Conservation (phyloP, 192 early-diverging fungal genomes). For the Rhizoclosmatium globosum region DNA sequence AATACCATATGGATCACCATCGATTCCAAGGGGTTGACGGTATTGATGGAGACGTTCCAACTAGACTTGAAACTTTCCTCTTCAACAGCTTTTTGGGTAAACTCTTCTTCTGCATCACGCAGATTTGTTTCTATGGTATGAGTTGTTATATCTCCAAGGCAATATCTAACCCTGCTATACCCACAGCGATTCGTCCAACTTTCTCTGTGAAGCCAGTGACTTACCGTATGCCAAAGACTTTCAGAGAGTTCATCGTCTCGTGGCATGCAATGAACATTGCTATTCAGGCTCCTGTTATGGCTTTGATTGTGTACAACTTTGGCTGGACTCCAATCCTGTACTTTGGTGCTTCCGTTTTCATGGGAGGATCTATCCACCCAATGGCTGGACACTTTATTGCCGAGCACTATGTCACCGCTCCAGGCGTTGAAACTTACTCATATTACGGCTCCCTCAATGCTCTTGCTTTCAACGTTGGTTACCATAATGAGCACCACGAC, state of each 20-base stretch:
- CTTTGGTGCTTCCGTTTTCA: constrained; percentile 47
- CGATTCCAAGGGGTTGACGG: constrained; percentile 95
- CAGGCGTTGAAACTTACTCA: constrained; percentile 95
- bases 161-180: constrained; percentile 40
- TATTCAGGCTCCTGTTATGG: constrained; percentile 47
- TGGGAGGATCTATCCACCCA: constrained; percentile 90
- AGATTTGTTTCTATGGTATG: constrained; percentile 57
- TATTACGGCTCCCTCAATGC: constrained; percentile 93
- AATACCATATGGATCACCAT: constrained; percentile 93
- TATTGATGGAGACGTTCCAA: constrained; percentile 92
- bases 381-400: constrained; percentile 96
- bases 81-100: constrained; percentile 49
- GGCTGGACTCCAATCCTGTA: constrained; percentile 55
- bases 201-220: constrained; percentile 42
- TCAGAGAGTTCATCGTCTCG: constrained; percentile 34
- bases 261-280: constrained; percentile 57
- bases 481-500: constrained; percentile 99
- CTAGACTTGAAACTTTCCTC: constrained; percentile 84
- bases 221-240: constrained; percentile 38
- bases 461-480: constrained; percentile 93
- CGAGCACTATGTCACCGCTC: constrained; percentile 95
- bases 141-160: not conserved
- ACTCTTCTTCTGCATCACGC: constrained; percentile 51
- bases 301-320: constrained; percentile 44
- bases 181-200: constrained; percentile 48